Percentiles rank a stretch among this genome's conserved stretches.
These are phyloP conservation scores for Lactifluus piperatus DNA, from an alignment of 768 basidiomycete species.

Conservation along the genomic window DNA sequence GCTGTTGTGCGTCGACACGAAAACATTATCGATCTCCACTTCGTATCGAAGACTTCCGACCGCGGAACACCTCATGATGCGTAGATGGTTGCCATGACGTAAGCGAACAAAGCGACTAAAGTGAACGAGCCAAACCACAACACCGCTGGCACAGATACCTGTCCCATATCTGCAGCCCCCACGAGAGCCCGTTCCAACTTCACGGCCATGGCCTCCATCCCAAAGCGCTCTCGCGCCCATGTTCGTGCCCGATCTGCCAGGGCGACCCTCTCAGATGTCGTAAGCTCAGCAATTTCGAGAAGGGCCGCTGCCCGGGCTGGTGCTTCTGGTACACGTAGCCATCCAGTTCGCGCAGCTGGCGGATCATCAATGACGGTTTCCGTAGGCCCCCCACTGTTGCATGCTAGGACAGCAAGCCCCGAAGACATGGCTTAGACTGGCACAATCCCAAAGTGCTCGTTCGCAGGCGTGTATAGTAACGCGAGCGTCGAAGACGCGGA, in stretches of 20 bases:
- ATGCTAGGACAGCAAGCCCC: slow-evolving; percentile 84
- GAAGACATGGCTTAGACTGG: slow-evolving; percentile 94
- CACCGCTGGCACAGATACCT: slow-evolving; percentile 20
- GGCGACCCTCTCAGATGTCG: slow-evolving; percentile 32
- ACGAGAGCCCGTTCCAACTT: slow-evolving; percentile 47
- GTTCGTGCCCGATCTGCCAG: slow-evolving; percentile 48
- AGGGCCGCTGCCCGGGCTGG: slow-evolving; percentile 67
- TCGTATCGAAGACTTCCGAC: too few species aligned
- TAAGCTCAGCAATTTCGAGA: slow-evolving; percentile 44
- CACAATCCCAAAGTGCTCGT: slow-evolving; percentile 97
- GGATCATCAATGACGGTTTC: slow-evolving; percentile 62
- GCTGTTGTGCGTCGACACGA: too few species aligned
- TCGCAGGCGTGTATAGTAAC: slow-evolving; percentile 86
- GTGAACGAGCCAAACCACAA: slow-evolving; percentile 12
- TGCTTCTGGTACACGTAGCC: slow-evolving; percentile 58
- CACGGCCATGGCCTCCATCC: slow-evolving; percentile 65
- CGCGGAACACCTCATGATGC: too few species aligned
- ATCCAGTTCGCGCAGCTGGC: slow-evolving; percentile 55
- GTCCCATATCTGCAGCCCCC: slow-evolving; percentile 50
- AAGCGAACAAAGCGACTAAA: slow-evolving; percentile 6
- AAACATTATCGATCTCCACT: too few species aligned
- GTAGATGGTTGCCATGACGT: too few species aligned
- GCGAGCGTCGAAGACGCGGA: slow-evolving; percentile 54
- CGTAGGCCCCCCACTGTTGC: slow-evolving; percentile 79
- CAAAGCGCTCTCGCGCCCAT: slow-evolving; percentile 60